Evolutionary conservation across 257 asterid genomes (phyloP).

Genomic region (Przewalskia tangutica): DNA sequence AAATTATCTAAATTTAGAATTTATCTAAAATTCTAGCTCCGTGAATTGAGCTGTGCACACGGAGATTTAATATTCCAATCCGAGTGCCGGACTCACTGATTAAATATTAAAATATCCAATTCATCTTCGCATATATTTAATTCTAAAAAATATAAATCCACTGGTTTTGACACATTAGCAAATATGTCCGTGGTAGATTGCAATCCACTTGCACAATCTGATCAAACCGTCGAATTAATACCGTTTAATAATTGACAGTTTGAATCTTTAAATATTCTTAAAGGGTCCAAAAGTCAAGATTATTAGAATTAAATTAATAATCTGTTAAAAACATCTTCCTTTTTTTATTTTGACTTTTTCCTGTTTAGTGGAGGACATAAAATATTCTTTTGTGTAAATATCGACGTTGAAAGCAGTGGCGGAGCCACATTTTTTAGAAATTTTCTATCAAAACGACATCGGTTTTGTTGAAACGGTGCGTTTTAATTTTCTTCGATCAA

Average conservation of each 20-base stretch:
- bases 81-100: neutral
- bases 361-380: neutral
- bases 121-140: neutral
- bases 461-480: too few relatives aligned
- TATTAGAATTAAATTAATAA: neutral
- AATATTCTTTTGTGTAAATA: neutral
- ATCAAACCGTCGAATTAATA: too few relatives aligned
- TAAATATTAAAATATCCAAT: neutral
- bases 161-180: neutral
- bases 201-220: too few relatives aligned
- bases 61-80: neutral
- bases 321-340: neutral
- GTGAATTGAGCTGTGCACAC: neutral
- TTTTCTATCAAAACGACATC: too few relatives aligned
- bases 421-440: too few relatives aligned
- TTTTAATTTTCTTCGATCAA: too few relatives aligned
- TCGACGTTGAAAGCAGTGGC: neutral
- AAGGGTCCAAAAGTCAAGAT: neutral
- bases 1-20: neutral
- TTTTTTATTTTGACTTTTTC: neutral
- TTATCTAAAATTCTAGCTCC: neutral
- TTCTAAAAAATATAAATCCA: neutral
- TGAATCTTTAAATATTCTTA: neutral
- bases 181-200: too few relatives aligned
- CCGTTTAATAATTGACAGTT: too few relatives aligned